A percentile compares a stretch with the other conserved stretches of the same genome.
Evolutionary conservation across 257 asterid genomes (phyloP).

Genomic region (Mentha longifolia): DNA sequence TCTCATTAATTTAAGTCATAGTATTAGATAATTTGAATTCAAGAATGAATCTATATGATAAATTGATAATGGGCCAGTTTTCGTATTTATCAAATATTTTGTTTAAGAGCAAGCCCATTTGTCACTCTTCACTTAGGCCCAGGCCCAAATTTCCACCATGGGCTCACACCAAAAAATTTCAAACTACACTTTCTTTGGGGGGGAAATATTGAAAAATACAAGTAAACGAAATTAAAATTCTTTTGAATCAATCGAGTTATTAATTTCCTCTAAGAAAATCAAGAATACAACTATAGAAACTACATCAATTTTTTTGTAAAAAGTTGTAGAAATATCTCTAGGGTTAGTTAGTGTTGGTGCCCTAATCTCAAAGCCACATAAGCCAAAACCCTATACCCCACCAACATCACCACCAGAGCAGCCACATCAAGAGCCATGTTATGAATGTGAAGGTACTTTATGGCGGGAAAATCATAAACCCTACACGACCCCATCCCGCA

Average conservation of each 20-base stretch:
- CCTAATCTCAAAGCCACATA: slow-evolving; percentile 74
- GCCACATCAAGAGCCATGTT: slow-evolving; percentile 57
- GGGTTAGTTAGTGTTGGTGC: slow-evolving; percentile 50
- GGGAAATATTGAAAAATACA: neutral
- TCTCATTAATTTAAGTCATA: too few species aligned
- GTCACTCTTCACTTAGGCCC: neutral
- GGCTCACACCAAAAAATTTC: neutral
- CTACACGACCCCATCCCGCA: slow-evolving; percentile 60
- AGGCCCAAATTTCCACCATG: neutral
- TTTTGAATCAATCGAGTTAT: neutral
- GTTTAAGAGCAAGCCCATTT: neutral
- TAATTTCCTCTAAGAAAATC: neutral
- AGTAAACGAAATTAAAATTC: neutral
- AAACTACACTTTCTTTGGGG: too few species aligned
- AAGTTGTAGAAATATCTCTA: neutral
- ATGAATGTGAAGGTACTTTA: slow-evolving; percentile 61
- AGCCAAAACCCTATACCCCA: slow-evolving; percentile 77
- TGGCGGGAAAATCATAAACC: slow-evolving; percentile 64
- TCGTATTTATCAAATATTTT: neutral
- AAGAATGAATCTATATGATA: too few species aligned
- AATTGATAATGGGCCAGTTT: neutral
- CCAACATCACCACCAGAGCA: slow-evolving; percentile 70
- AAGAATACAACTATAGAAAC: neutral
- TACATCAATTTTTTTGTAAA: neutral
- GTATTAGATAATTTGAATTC: too few species aligned